phyloP scores from a whole-genome alignment of 2,329 filamentous ascomycete species.

The Cladophialophora exuberans region DNA sequence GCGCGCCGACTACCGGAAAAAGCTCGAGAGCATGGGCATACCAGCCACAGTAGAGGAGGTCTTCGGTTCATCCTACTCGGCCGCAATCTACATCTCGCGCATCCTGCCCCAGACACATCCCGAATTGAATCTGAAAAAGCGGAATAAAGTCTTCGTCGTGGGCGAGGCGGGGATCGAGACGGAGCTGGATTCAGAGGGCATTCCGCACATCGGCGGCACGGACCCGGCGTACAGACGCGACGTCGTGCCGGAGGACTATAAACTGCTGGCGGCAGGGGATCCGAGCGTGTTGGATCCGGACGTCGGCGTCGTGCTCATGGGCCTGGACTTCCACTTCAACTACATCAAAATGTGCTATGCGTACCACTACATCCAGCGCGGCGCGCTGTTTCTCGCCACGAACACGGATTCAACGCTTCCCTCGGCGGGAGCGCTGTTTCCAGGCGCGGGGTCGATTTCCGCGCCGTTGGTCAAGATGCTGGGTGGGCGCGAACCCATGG shows the following conservation, averaged over 20 bases:
- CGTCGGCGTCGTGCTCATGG: conserved; percentile 85
- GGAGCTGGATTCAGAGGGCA: conserved; percentile 77
- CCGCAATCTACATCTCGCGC: conserved; percentile 91
- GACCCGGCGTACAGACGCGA: conserved; percentile 77
- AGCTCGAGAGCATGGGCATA: conserved; percentile 80
- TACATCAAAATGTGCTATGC: conserved; percentile 88
- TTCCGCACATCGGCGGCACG: conserved; percentile 83
- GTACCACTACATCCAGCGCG: conserved; percentile 79
- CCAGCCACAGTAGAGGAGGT: conserved; percentile 75
- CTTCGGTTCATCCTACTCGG: conserved; percentile 93
- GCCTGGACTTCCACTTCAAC: conserved; percentile 92
- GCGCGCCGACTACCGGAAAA: conserved; percentile 87
- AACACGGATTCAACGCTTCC: conserved; percentile 92
- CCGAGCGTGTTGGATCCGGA: conserved; percentile 78
- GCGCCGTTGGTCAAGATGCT: conserved; percentile 77
- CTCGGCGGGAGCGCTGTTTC: conserved; percentile 79
- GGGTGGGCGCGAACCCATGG: conserved; percentile 65
- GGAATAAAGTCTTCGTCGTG: conserved; percentile 92
- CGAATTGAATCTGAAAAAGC: conserved; percentile 55
- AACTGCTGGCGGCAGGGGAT: conserved; percentile 69
- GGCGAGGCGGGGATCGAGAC: conserved; percentile 90
- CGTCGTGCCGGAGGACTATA: conserved; percentile 79
- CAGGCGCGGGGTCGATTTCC: conserved; percentile 83
- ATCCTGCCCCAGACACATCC: conserved; percentile 61
- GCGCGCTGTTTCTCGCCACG: conserved; percentile 87